Conservation (phyloP, 2,329 filamentous ascomycete species). For the Tolypocladium endophyticum region DNA sequence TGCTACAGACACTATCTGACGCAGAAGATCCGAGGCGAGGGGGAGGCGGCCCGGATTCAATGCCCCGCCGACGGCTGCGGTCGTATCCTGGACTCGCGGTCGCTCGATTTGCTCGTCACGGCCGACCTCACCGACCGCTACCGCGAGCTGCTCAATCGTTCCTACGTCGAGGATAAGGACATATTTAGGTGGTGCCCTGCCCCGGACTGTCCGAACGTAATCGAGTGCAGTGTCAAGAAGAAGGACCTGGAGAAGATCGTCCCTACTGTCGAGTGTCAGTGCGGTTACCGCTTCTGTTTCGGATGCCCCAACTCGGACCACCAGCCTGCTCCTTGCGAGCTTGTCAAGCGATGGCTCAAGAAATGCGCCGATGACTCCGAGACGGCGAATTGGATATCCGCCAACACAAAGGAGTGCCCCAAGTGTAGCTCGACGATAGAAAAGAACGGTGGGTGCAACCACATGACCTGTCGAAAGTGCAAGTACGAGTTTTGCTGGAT, state of each 20-base stretch:
- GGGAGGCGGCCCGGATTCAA: slow-evolving; percentile 88
- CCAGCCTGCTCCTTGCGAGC: slow-evolving; percentile 79
- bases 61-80: slow-evolving; percentile 83
- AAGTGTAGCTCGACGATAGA: slow-evolving; percentile 96
- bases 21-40: slow-evolving; percentile 92
- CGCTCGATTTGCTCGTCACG: slow-evolving; percentile 65
- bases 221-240: slow-evolving; percentile 81
- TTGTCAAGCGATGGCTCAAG: slow-evolving; percentile 94
- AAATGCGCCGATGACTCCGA: slow-evolving; percentile 98
- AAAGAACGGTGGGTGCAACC: slow-evolving; percentile 96
- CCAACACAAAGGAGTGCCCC: slow-evolving; percentile 96
- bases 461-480: slow-evolving; percentile 96
- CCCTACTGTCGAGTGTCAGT: slow-evolving; percentile 78
- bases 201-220: slow-evolving; percentile 88
- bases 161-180: slow-evolving; percentile 95
- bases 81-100: slow-evolving; percentile 82
- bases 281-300: slow-evolving; percentile 87
- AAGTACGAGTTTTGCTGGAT: slow-evolving; percentile 99
- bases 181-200: slow-evolving; percentile 95
- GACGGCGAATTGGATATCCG: slow-evolving; percentile 98
- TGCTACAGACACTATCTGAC: slow-evolving; percentile 87
- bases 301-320: slow-evolving; percentile 85
- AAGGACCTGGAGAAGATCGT: slow-evolving; percentile 78
- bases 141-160: slow-evolving; percentile 75
- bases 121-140: slow-evolving; percentile 54